phyloP scores from a whole-genome alignment of 345 rosid species.

The Microthlaspi erraticum region DNA sequence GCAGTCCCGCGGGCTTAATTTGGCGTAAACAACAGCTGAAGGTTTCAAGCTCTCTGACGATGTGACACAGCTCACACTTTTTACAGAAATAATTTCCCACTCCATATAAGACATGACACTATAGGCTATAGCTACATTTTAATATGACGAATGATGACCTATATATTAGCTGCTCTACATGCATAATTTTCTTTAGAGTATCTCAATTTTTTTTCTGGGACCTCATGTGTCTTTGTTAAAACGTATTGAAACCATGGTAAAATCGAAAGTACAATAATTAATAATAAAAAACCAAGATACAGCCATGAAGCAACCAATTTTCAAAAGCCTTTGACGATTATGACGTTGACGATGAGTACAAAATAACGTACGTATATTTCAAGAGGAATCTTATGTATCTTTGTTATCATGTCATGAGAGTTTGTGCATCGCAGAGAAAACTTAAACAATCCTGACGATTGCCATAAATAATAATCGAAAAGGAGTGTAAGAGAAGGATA shows the following conservation, averaged over 20 bases:
- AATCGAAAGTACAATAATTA: neutral
- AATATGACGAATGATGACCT: too few relatives aligned
- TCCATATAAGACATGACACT: slow-evolving; percentile 6
- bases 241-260: neutral
- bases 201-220: neutral
- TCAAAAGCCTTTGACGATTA: slow-evolving; percentile 41
- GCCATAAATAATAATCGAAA: slow-evolving; percentile 22
- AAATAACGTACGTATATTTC: slow-evolving; percentile 44
- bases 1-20: neutral
- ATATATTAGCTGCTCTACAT: neutral
- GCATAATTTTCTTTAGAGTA: neutral
- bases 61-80: slow-evolving; percentile 20
- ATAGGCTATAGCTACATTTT: too few relatives aligned
- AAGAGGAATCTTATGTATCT: slow-evolving; percentile 46
- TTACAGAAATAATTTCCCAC: slow-evolving; percentile 15
- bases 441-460: slow-evolving; percentile 40
- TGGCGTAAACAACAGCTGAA: slow-evolving; percentile 15
- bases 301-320: slow-evolving; percentile 32
- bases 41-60: slow-evolving; percentile 18
- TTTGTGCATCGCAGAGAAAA: slow-evolving; percentile 46
- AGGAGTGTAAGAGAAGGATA: slow-evolving; percentile 30
- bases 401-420: slow-evolving; percentile 48
- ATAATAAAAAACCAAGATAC: neutral
- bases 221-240: slow-evolving; percentile 5
- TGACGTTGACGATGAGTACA: slow-evolving; percentile 47